These are phyloP conservation scores for Rhizopogon vinicolor DNA, from an alignment of 768 basidiomycete species.

Conservation along the genomic window DNA sequence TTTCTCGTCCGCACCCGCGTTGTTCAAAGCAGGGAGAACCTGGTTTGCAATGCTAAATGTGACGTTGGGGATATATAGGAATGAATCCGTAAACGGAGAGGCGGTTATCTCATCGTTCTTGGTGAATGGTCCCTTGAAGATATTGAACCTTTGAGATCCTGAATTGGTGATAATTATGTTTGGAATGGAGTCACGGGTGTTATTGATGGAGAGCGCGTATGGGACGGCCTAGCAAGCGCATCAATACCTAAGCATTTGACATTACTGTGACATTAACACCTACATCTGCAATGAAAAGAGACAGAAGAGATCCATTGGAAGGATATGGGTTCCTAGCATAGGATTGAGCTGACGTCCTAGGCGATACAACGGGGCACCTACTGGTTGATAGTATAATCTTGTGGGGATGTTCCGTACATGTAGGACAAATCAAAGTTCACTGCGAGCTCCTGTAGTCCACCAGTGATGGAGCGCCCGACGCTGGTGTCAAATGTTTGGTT, in stretches of 20 bases:
- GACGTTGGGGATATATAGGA: slow-evolving; percentile 58
- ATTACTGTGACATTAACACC: slow-evolving; percentile 2
- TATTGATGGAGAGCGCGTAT: slow-evolving; percentile 54
- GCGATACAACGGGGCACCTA: slow-evolving; percentile 22
- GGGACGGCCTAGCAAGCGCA: slow-evolving; percentile 41
- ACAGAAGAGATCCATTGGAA: slow-evolving; percentile 54
- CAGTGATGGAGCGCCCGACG: slow-evolving; percentile 47
- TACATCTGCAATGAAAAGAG: slow-evolving; percentile 49
- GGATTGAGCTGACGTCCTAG: neutral
- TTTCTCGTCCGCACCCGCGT: slow-evolving; percentile 34
- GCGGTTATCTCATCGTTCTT: slow-evolving; percentile 78
- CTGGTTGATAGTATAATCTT: slow-evolving; percentile 66
- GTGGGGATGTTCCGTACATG: slow-evolving; percentile 68
- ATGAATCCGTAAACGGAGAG: slow-evolving; percentile 63
- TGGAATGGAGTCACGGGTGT: slow-evolving; percentile 54
- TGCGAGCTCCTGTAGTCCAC: slow-evolving; percentile 49
- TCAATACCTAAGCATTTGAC: neutral
- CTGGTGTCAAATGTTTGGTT: slow-evolving; percentile 58
- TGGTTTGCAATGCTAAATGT: slow-evolving; percentile 44
- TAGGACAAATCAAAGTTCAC: slow-evolving; percentile 56
- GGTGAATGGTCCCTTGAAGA: slow-evolving; percentile 68
- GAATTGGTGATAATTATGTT: slow-evolving; percentile 64
- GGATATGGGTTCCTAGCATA: slow-evolving; percentile 52
- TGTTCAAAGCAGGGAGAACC: slow-evolving; percentile 51
- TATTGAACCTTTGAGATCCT: slow-evolving; percentile 60